Percentiles rank a stretch among this genome's conserved stretches.
These are phyloP conservation scores for Trichoderma reesei DNA, from an alignment of 495 filamentous ascomycete genomes.

Conservation along the genomic window DNA sequence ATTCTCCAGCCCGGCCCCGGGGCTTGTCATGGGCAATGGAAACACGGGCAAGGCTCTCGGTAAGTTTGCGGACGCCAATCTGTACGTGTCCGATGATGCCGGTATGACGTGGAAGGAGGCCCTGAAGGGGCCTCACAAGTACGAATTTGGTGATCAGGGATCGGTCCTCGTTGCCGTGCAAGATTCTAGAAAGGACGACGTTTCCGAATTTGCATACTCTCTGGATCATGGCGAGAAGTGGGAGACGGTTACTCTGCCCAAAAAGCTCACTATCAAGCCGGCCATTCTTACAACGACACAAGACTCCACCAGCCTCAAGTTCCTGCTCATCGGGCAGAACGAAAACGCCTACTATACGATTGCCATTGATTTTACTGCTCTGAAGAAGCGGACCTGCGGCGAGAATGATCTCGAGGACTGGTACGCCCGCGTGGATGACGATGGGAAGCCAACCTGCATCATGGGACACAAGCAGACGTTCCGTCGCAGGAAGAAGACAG, in stretches of 20 bases:
- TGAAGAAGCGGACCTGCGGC: slow-evolving; percentile 74
- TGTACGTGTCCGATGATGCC: slow-evolving; percentile 86
- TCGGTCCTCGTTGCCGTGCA: slow-evolving; percentile 73
- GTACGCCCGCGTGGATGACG: slow-evolving; percentile 69
- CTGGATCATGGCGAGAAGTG: slow-evolving; percentile 79
- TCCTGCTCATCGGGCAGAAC: slow-evolving; percentile 56
- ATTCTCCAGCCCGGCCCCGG: slow-evolving; percentile 88
- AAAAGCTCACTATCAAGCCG: slow-evolving; percentile 53
- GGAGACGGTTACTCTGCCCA: slow-evolving; percentile 51
- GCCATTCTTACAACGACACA: slow-evolving; percentile 70
- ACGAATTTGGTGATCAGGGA: slow-evolving; percentile 89
- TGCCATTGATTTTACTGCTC: slow-evolving; percentile 68
- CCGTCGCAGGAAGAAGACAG: slow-evolving; percentile 68
- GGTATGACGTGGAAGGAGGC: slow-evolving; percentile 72
- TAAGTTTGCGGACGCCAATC: slow-evolving; percentile 50
- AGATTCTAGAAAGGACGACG: slow-evolving; percentile 53
- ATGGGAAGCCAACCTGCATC: slow-evolving; percentile 73
- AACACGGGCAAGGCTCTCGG: slow-evolving; percentile 70
- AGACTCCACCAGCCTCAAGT: slow-evolving; percentile 85
- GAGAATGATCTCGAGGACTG: slow-evolving; percentile 77
- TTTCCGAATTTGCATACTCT: slow-evolving; percentile 59
- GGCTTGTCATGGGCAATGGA: slow-evolving; percentile 84
- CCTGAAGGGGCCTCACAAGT: slow-evolving; percentile 76
- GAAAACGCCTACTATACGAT: slow-evolving; percentile 48
- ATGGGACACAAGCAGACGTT: slow-evolving; percentile 92